Conservation (phyloP, 768 basidiomycete genomes). For the Termitomyces sp. region DNA sequence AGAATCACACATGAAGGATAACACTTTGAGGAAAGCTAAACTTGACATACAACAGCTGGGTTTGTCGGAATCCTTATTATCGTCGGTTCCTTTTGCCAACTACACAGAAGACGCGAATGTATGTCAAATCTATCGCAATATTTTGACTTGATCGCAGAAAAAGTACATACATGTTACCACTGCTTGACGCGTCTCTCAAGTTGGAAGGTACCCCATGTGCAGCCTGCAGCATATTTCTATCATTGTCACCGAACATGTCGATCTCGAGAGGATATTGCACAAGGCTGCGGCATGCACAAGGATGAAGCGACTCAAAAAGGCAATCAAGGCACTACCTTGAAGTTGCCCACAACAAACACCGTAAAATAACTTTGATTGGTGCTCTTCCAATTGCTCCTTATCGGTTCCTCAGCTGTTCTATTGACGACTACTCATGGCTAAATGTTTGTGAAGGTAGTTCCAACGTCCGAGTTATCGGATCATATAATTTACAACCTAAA, state of each 20-base stretch:
- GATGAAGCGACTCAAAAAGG: conserved; percentile 16
- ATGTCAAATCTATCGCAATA: not conserved
- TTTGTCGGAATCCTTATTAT: not conserved
- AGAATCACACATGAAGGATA: not conserved
- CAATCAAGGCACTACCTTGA: conserved; percentile 5
- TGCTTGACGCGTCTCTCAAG: conserved; percentile 14
- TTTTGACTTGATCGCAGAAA: not conserved
- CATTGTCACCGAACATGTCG: conserved; percentile 7
- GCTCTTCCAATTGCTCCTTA: too few species aligned
- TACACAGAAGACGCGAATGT: not conserved
- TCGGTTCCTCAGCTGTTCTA: too few species aligned
- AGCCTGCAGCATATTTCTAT: not conserved
- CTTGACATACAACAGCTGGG: not conserved
- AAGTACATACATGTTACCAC: not conserved
- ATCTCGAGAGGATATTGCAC: conserved; percentile 7
- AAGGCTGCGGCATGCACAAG: conserved; percentile 10
- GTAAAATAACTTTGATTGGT: not conserved
- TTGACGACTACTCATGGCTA: not conserved
- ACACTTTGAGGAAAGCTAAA: not conserved
- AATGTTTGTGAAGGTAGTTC: not conserved
- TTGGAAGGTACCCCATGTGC: conserved; percentile 8
- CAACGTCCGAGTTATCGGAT: too few species aligned
- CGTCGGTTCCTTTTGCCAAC: conserved; percentile 11
- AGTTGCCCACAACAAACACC: not conserved
- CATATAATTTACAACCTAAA: not conserved